phyloP scores from a whole-genome alignment of 805 yeast genomes.

The Lachancea quebecensis region DNA sequence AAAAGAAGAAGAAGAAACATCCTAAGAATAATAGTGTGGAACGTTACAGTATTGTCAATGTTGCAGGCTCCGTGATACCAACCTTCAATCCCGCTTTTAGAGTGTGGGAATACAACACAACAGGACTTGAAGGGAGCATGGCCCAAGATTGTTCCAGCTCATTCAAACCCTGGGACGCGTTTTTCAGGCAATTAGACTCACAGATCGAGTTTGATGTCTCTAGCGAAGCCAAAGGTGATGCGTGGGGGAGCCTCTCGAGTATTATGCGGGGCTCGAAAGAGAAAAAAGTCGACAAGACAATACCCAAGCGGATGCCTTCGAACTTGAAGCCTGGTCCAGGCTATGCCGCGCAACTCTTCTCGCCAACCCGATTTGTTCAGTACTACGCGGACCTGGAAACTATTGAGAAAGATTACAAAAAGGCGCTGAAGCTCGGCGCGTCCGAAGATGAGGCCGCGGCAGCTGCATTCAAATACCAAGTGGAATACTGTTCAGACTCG shows the following conservation, averaged over 20 bases:
- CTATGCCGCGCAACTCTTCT: constrained; percentile 58
- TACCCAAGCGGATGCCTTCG: constrained; percentile 55
- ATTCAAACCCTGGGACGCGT: constrained; percentile 49
- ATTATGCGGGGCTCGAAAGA: constrained; percentile 5
- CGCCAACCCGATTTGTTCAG: constrained; percentile 69
- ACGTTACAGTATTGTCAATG: constrained; percentile 62
- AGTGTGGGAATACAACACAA: constrained; percentile 79
- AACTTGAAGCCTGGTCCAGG: constrained; percentile 64
- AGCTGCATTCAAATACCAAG: constrained; percentile 47
- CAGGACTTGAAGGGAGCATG: constrained; percentile 39
- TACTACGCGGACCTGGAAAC: constrained; percentile 59
- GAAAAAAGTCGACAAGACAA: constrained; percentile 44
- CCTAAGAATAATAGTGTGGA: constrained; percentile 39
- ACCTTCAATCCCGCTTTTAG: constrained; percentile 79
- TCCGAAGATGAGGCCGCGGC: constrained; percentile 45
- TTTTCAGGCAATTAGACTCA: constrained; percentile 45
- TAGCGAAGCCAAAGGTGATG: neutral
- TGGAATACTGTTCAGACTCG: constrained; percentile 67
- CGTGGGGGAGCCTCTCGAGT: neutral
- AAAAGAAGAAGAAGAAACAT: constrained; percentile 12
- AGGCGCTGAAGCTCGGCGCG: constrained; percentile 49
- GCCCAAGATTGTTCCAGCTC: neutral
- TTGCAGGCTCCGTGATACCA: constrained; percentile 71
- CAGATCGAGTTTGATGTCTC: constrained; percentile 19
- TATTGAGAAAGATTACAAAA: constrained; percentile 38